Evolutionary conservation across 2,329 filamentous ascomycete species (phyloP), one percentile per base, ranked within the genome.

Genomic region (Fusarium newnesense): DNA sequence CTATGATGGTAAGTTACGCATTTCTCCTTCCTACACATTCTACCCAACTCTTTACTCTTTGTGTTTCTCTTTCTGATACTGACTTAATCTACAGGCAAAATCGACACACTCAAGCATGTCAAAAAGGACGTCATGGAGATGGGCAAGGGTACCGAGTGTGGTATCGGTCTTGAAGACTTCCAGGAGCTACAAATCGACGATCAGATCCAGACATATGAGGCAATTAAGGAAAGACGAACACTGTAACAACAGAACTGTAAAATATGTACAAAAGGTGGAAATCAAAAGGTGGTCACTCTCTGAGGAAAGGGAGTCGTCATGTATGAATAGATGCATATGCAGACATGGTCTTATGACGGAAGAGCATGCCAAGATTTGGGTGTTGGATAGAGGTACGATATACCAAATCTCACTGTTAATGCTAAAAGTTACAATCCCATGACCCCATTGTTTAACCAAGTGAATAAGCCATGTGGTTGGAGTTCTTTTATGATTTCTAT

Each of bases 61-160:
- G 12, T 18, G 9, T 44, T 36, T 11, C n/a, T 52, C 26, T 52
- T 19, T 24, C 9, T 43, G 12, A 15, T 60, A n/a, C 58, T 67
- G 5, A 57, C 46, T 32, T 28, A 5, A 42, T 44, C 1, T 37
- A 28, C 64, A 97, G 96, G 95, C 74, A 88, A 87, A 58, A 89
- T 98, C 47, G 88, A 90, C 24, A 94, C 94, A 3, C 89, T 99
- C 66, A 98, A 96, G 84, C 93, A 97, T 78, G 90, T 93, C 81
- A 98, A 98, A 87, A 97, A 97, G 81, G 94, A 98, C 74, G 93
- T 96, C 36, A 85, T 86, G 50, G 94, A 97, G 79, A 96, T 97
- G 91, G 91, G 91, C 77, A 98, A 97, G 83, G 95, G 95, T 66
- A 90, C 88, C n/a, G 96, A 99, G 83, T 99, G 96, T 78, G 96